Evolutionary conservation across 2,329 filamentous ascomycete genomes (phyloP), one percentile per base, ranked within the genome.

Genomic region (Cladophialophora yegresii): DNA sequence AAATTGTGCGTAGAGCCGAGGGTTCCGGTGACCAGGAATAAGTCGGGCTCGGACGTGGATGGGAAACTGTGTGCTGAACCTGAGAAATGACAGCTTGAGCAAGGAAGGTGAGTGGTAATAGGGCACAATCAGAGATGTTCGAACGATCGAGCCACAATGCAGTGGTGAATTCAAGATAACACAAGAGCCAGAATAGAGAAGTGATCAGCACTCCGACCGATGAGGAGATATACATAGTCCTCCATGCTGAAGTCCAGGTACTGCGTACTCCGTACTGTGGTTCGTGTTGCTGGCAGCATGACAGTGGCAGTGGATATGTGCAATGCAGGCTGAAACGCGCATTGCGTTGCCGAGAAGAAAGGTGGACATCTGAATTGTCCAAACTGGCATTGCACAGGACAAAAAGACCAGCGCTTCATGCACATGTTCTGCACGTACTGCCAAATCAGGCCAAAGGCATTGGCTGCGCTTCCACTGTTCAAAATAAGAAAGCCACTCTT

Each of bases 151-250:
- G 54, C 22, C 12, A 50, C 26, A 32, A 50, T 13, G n/a, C 20
- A 28, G 32, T 30, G 16, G 28, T 54, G 51, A 28, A 54, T 28
- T 54, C 28, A 20, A 23, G 57, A 59, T 43, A 40, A 40, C 47
- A 50, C 22, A 36, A 36, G n/a, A 59, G 30, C 51, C 30, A 36
- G 12, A 26, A 50, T 59, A 45, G 22, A 59, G 57, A 36, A 51
- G 30, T 49, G 57, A 59, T 59, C 57, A 59, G 47, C 57, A 40
- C 36, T 28, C 28, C 23, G 10, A 28, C 5, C 5, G 57, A n/a
- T 51, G 28, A 53, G 45, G 30, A 53, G 32, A 40, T 59, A 59
- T 59, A 59, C 56, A 20, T 36, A 50, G 4, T 26, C 20, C 26
- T 22, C 28, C 47, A 28, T 51, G 20, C 28, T 40, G 47, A 20